Percentiles rank a stretch among this genome's conserved stretches.
phyloP scores from a whole-genome alignment of 2,329 filamentous ascomycete genomes.

The Ophiostoma himal-ulmi region DNA sequence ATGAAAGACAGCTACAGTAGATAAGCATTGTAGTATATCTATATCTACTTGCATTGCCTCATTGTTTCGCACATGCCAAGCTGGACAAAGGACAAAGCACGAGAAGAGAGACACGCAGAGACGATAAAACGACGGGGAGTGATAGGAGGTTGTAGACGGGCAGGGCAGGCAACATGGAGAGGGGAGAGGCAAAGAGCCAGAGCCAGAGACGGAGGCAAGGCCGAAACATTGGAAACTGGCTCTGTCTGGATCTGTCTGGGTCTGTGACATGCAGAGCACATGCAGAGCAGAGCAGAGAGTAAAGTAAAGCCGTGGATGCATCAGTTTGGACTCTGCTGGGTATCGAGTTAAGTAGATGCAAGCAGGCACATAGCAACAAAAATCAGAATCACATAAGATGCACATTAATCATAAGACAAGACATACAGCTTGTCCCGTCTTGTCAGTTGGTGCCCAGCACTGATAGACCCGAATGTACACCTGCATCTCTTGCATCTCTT shows the following conservation, averaged over 20 bases:
- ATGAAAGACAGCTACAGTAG: background rate
- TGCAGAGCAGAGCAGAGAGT: background rate
- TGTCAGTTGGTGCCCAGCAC: background rate
- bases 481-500: background rate
- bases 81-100: constrained; percentile 8
- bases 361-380: background rate
- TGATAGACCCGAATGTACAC: constrained; percentile 4
- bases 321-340: background rate
- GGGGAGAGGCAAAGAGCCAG: background rate
- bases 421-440: background rate
- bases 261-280: background rate
- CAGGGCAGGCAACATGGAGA: background rate
- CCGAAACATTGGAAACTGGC: constrained; percentile 6
- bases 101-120: background rate
- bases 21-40: constrained; percentile 5
- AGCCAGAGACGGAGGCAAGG: background rate
- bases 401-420: background rate
- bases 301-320: background rate
- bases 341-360: background rate
- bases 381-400: background rate
- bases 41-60: background rate
- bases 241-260: background rate
- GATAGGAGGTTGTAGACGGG: background rate
- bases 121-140: background rate
- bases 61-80: constrained; percentile 11